Evolutionary conservation across 371 early-diverging fungal species (phyloP).

Genomic region (Saksenaea oblongispora): DNA sequence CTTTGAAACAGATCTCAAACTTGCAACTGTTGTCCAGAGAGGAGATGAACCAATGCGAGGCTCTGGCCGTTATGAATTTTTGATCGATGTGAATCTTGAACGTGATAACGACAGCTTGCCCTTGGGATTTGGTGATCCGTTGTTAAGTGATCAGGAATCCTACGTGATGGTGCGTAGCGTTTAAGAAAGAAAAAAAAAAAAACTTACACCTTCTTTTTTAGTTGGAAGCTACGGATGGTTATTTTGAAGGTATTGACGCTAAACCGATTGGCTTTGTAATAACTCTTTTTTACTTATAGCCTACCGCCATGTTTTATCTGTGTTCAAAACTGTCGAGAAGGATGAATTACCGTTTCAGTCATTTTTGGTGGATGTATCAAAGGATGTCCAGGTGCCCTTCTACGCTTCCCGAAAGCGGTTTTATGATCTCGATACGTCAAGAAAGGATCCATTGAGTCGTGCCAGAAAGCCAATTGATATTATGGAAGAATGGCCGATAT

Average conservation of each 20-base stretch:
- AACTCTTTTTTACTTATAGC: conserved; percentile 7
- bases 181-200: not conserved
- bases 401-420: conserved; percentile 36
- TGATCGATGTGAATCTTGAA: conserved; percentile 56
- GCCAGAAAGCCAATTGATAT: conserved; percentile 34
- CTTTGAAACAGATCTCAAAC: conserved; percentile 52
- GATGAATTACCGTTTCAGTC: conserved; percentile 38
- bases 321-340: conserved; percentile 45
- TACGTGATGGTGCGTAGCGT: conserved; percentile 35
- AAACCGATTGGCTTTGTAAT: not conserved
- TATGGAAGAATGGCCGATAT: conserved; percentile 28
- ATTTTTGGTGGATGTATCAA: conserved; percentile 39
- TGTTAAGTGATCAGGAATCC: conserved; percentile 28
- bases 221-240: conserved; percentile 51
- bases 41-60: conserved; percentile 49
- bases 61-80: conserved; percentile 45
- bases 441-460: not conserved
- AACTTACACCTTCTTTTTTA: not conserved
- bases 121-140: conserved; percentile 46
- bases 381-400: conserved; percentile 30
- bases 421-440: conserved; percentile 35
- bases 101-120: conserved; percentile 41
- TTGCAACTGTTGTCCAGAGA: conserved; percentile 63
- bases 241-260: conserved; percentile 48
- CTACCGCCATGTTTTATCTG: conserved; percentile 38